Percentiles rank a stretch among this genome's conserved stretches.
Conservation (phyloP, 768 basidiomycete genomes). For the Mycena rebaudengoi region DNA sequence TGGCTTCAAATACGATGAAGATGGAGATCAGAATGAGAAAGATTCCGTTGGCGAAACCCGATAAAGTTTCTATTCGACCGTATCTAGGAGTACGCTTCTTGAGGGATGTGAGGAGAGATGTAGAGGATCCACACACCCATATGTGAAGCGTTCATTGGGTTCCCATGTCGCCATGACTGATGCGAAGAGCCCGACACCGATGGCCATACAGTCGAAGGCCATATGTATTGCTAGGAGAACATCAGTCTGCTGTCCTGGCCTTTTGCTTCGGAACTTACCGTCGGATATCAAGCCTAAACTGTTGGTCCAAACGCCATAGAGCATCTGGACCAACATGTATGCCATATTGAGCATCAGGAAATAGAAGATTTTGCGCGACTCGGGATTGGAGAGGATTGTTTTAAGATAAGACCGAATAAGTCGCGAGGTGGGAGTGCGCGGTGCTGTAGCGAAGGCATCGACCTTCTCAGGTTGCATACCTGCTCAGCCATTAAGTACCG, state of each 20-base stretch:
- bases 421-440: constrained; percentile 63
- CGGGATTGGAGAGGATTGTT: constrained; percentile 88
- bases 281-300: constrained; percentile 96
- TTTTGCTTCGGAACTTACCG: constrained; percentile 61
- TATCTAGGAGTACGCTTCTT: constrained; percentile 64
- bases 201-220: constrained; percentile 99
- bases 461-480: constrained; percentile 62
- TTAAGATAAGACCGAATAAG: constrained; percentile 80
- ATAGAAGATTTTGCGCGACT: constrained; percentile 96
- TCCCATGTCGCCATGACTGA: constrained; percentile 99
- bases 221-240: constrained; percentile 88
- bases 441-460: constrained; percentile 50
- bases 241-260: background rate
- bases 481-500: constrained; percentile 28
- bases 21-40: constrained; percentile 94
- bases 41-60: constrained; percentile 97
- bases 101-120: too few relatives aligned
- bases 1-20: constrained; percentile 98
- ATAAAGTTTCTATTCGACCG: constrained; percentile 95
- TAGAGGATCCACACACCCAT: constrained; percentile 69
- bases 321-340: constrained; percentile 97
- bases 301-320: constrained; percentile 98
- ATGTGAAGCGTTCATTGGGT: constrained; percentile 93
- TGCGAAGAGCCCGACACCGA: constrained; percentile 93
- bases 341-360: constrained; percentile 94